Base-by-base conservation (phyloP, 1,284 basidiomycete species). In the Melampsora occidentalis region DNA sequence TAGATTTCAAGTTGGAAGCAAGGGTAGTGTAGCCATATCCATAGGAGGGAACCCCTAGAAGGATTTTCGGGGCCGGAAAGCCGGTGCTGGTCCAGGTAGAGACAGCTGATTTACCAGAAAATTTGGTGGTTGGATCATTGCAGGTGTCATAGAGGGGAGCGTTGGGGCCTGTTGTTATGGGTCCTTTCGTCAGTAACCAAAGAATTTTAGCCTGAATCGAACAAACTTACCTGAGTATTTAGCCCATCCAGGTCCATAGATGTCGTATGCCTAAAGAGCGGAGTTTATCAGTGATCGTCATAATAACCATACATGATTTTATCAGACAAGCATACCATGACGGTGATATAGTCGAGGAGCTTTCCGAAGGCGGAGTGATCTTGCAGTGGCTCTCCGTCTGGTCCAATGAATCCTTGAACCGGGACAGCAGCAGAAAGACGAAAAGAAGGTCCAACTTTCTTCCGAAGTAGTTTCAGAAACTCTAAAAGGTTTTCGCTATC, bases 21-120 rank as follows among this genome's bases (percentile, higher is more conserved):
- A 64, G 35, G 7, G 62, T 64, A n/a, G 62, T 64, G 62, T 64
- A 64, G 33, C 62, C 62, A 35, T 64, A 64, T 39, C 62, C 62
- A 35, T 64, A 64, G 7, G 28, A 31, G 2, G 62, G 62, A 16
- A 64, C 35, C 9, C 62, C 62, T 20, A 64, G 31, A 64, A 64
- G 25, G 25, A 64, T 64, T 35, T 64, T 64, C 0, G 28, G n/a
- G 18, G 28, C 62, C 10, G 62, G 62, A 35, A 64, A 64, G 20
- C 62, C 62, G 35, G 62, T 39, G 10, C 35, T 28, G 31, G 31
- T 35, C 62, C 62, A 64, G 4, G 28, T 18, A 39, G n/a, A 20
- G 28, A 64, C 20, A 12, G 62, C 28, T 33, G 28, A 5, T n/a
- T 64, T 28, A 39, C 20, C 35, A 31, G 62, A 64, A n/a, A 35